These are phyloP conservation scores for Malus domestica DNA, from an alignment of 306 rosid species.

Conservation along the genomic window ASM211411v1 NC_041790.1:21875501-21876000, in stretches of 20 bases:
- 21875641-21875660: neutral
- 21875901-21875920: neutral
- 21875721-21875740: neutral
- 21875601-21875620: neutral
- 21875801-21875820: neutral
- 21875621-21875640: neutral
- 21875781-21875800: neutral
- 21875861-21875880: neutral
- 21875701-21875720: neutral
- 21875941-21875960: neutral
- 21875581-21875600: neutral
- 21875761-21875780: neutral
- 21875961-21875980: neutral
- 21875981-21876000: too few species aligned
- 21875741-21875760: neutral
- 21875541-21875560: neutral
- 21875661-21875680: too few species aligned
- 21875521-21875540: conserved; percentile 18
- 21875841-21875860: neutral
- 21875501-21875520: conserved; percentile 36
- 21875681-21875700: neutral
- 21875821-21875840: neutral
- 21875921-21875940: neutral
- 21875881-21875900: neutral
- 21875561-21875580: neutral